Evolutionary conservation across 1,139 yeast species (phyloP).

Genomic region (Sugiyamaella japonica): DNA sequence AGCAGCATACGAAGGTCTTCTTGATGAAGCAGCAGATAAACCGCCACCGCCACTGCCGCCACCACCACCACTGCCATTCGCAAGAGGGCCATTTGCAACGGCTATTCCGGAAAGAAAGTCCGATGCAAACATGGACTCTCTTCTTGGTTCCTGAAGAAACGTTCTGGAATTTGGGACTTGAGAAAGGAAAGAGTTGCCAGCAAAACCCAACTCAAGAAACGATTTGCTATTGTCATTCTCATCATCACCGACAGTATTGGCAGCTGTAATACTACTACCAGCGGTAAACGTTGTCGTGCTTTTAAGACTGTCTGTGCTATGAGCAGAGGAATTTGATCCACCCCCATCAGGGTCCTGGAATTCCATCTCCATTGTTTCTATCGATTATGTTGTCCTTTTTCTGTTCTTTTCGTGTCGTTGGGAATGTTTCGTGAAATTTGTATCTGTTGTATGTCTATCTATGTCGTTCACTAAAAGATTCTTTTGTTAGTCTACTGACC

Average conservation of each 20-base stretch:
- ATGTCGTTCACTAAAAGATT: no score
- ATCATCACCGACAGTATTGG: not conserved
- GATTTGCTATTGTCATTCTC: not conserved
- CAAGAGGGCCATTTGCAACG: not conserved
- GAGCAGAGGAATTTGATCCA: constrained; percentile 2
- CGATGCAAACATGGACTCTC: constrained; percentile 16
- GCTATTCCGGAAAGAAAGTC: constrained; percentile 6
- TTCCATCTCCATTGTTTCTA: not conserved
- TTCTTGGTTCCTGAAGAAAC: constrained; percentile 14
- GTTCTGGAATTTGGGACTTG: constrained; percentile 3
- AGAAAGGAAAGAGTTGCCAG: not conserved
- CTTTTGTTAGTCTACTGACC: no score
- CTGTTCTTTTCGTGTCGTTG: not conserved
- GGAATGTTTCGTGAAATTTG: no score
- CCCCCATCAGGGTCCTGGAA: not conserved
- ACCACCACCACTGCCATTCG: constrained; percentile 19
- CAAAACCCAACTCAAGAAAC: not conserved
- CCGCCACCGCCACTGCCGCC: constrained; percentile 21
- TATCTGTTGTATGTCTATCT: no score
- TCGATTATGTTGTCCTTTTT: not conserved
- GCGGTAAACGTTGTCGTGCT: not conserved
- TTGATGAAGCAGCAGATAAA: constrained; percentile 33
- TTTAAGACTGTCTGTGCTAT: not conserved
- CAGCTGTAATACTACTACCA: not conserved
- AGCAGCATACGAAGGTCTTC: constrained; percentile 40